Percentiles rank a stretch among this genome's conserved stretches.
These are phyloP conservation scores for Psilocybe sp. DNA, from an alignment of 768 basidiomycete species.

Conservation along the genomic window DNA sequence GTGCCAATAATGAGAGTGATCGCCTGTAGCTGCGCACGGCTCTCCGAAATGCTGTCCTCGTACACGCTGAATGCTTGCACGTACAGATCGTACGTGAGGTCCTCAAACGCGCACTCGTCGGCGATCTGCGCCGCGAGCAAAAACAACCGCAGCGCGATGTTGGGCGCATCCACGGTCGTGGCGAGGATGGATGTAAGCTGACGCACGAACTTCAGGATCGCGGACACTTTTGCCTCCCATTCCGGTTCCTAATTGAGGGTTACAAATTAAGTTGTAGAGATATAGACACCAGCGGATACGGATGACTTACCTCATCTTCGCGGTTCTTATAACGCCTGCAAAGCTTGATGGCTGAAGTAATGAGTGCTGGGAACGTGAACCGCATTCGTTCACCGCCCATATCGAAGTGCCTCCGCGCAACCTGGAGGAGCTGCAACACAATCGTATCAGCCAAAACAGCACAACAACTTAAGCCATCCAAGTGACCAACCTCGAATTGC, in stretches of 20 bases:
- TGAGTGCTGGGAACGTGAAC: constrained; percentile 95
- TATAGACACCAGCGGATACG: not conserved
- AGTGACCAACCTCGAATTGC: constrained; percentile 77
- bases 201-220: constrained; percentile 90
- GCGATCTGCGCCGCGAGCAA: constrained; percentile 94
- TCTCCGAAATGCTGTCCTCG: constrained; percentile 96
- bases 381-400: constrained; percentile 93
- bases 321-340: constrained; percentile 88
- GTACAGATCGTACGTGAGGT: constrained; percentile 95
- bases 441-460: not conserved
- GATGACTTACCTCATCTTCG: constrained; percentile 59
- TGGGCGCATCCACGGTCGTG: constrained; percentile 87
- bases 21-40: constrained; percentile 93
- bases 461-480: not conserved
- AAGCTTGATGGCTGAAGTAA: constrained; percentile 89
- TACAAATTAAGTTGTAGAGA: constrained; percentile 2
- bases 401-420: constrained; percentile 86
- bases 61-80: constrained; percentile 98
- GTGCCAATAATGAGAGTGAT: constrained; percentile 94
- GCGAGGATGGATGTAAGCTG: constrained; percentile 92
- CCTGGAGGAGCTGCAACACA: constrained; percentile 73
- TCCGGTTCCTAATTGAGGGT: constrained; percentile 63
- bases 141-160: constrained; percentile 92
- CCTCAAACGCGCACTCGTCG: constrained; percentile 93
- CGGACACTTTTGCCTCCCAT: constrained; percentile 82